phyloP scores from a whole-genome alignment of 306 rosid species.

The Rubus parviflorus region DNA sequence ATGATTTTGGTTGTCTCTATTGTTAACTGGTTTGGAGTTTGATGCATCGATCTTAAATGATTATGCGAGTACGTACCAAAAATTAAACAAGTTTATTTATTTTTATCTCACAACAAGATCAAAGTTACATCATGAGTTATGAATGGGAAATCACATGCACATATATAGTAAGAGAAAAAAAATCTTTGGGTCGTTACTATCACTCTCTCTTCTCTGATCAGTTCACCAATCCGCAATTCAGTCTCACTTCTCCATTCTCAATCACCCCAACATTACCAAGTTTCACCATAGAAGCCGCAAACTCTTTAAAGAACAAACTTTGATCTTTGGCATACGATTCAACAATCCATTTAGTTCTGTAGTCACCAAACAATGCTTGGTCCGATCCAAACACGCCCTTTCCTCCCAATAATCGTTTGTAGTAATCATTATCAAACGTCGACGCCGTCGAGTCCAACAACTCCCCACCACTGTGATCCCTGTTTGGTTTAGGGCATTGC shows the following conservation, averaged over 20 bases:
- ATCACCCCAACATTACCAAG: conserved; percentile 57
- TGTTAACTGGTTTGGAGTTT: background rate
- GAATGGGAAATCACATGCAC: background rate
- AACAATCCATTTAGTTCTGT: conserved; percentile 64
- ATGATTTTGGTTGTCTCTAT: background rate
- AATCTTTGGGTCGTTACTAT: background rate
- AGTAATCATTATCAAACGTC: conserved; percentile 69
- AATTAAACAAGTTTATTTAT: background rate
- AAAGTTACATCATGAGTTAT: background rate
- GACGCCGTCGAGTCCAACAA: conserved; percentile 67
- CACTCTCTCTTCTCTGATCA: conserved; percentile 20
- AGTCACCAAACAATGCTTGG: conserved; percentile 56
- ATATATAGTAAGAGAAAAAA: background rate
- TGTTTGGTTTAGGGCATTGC: conserved; percentile 49
- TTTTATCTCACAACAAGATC: conserved; percentile 1
- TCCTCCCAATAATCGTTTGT: conserved; percentile 45
- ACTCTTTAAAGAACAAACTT: conserved; percentile 53
- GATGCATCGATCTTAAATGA: background rate
- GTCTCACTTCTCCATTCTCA: conserved; percentile 58
- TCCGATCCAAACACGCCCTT: conserved; percentile 69
- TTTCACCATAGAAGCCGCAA: conserved; percentile 63
- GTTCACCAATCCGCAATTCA: conserved; percentile 52
- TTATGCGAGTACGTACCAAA: background rate
- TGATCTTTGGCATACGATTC: conserved; percentile 66
- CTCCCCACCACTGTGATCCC: conserved; percentile 46